A percentile compares a stretch with the other conserved stretches of the same genome.
phyloP scores from a whole-genome alignment of 352 stramenopile genomes.

The Phytopythium chamaehyphon region DNA sequence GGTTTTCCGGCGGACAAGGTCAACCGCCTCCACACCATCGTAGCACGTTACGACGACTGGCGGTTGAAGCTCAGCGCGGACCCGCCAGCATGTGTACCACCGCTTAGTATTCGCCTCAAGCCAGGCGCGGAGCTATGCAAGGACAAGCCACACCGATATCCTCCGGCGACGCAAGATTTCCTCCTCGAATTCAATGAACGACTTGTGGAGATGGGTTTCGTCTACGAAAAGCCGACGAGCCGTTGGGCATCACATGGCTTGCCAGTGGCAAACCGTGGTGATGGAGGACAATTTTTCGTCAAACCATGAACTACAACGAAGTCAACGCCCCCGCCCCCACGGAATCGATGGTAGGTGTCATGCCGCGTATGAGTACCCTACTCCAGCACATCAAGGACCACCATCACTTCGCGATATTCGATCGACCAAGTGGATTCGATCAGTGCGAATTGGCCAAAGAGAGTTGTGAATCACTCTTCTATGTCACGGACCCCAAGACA shows the following conservation, averaged over 20 bases:
- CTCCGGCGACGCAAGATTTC: slow-evolving; percentile 1
- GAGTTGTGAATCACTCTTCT: slow-evolving; percentile 10
- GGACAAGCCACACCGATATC: slow-evolving; percentile 2
- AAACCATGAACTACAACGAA: slow-evolving; percentile 8
- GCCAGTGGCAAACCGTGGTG: slow-evolving; percentile 8
- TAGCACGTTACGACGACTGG: background rate
- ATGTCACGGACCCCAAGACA: slow-evolving; percentile 16
- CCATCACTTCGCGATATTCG: slow-evolving; percentile 6
- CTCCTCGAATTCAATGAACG: slow-evolving; percentile 8
- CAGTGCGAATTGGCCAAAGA: slow-evolving; percentile 4
- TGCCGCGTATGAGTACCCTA: slow-evolving; percentile 9
- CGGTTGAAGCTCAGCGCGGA: slow-evolving; percentile 7
- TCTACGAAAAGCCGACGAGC: slow-evolving; percentile 11
- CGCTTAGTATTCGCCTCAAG: slow-evolving; percentile 3
- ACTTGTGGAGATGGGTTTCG: slow-evolving; percentile 5
- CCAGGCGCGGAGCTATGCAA: background rate
- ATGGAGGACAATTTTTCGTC: background rate
- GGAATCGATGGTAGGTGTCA: slow-evolving; percentile 8
- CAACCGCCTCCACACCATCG: slow-evolving; percentile 2
- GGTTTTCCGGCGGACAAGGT: slow-evolving; percentile 10
- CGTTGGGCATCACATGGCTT: slow-evolving; percentile 8
- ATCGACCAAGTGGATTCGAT: slow-evolving; percentile 5
- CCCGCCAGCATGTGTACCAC: slow-evolving; percentile 6
- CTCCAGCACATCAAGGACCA: slow-evolving; percentile 5
- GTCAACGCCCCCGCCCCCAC: background rate